These are phyloP conservation scores for Claviceps sp. DNA, from an alignment of 2,329 filamentous ascomycete species.

Conservation along the genomic window DNA sequence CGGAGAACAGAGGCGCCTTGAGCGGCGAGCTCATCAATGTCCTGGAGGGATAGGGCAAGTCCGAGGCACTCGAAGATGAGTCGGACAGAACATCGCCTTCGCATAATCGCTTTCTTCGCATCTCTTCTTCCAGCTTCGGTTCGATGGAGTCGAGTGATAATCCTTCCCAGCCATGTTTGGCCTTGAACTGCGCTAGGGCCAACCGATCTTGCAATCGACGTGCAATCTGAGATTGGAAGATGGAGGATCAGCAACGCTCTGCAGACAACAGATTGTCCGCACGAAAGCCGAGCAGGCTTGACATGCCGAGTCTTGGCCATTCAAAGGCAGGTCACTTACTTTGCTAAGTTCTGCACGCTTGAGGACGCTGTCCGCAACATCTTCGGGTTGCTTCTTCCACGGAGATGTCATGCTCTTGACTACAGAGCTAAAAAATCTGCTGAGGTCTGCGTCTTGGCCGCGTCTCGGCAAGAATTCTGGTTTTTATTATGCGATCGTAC, in stretches of 20 bases:
- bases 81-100: constrained; percentile 70
- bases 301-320: not conserved
- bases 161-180: constrained; percentile 89
- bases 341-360: constrained; percentile 64
- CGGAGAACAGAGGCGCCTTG: constrained; percentile 72
- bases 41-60: constrained; percentile 54
- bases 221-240: constrained; percentile 57
- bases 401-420: constrained; percentile 39
- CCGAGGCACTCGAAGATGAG: constrained; percentile 73
- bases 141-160: constrained; percentile 77
- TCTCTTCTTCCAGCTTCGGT: constrained; percentile 67
- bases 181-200: constrained; percentile 92
- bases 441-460: not conserved
- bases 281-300: not conserved
- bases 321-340: constrained; percentile 31
- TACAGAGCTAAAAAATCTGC: not conserved
- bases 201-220: constrained; percentile 85
- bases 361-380: constrained; percentile 54
- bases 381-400: constrained; percentile 50
- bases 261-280: not conserved
- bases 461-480: not conserved
- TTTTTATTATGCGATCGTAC: not conserved
- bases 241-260: not conserved
- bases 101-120: constrained; percentile 56
- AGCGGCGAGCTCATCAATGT: constrained; percentile 74